These are phyloP conservation scores for Aspergillus olivimuriae DNA, from an alignment of 495 filamentous ascomycete genomes.

Conservation along the genomic window DNA sequence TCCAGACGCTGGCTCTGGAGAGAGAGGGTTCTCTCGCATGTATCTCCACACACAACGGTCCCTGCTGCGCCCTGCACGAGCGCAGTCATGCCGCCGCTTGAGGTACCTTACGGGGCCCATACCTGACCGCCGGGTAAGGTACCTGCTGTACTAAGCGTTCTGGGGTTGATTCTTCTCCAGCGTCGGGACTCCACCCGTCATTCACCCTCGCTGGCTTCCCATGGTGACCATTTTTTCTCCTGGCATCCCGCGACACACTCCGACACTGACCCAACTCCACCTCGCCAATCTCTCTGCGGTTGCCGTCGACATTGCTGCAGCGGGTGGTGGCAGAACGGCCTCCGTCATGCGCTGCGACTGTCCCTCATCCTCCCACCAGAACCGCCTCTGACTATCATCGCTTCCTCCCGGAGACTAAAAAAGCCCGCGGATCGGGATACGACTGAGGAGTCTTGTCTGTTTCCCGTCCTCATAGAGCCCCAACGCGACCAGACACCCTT, in stretches of 20 bases:
- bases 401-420: slow-evolving; percentile 9
- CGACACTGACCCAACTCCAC: too few species aligned
- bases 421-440: slow-evolving; percentile 6
- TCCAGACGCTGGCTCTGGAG: too few species aligned
- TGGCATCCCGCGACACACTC: not conserved
- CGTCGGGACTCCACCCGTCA: slow-evolving; percentile 14
- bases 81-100: too few species aligned
- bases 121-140: too few species aligned
- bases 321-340: slow-evolving; percentile 5
- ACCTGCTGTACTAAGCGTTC: slow-evolving; percentile 2
- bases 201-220: slow-evolving; percentile 11
- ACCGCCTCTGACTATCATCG: slow-evolving; percentile 10
- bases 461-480: too few species aligned
- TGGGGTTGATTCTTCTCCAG: slow-evolving; percentile 1
- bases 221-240: slow-evolving; percentile 3
- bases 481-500: too few species aligned
- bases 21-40: too few species aligned
- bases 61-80: too few species aligned
- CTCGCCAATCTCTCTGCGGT: too few species aligned
- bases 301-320: not conserved
- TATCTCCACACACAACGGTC: too few species aligned
- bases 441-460: slow-evolving; percentile 9
- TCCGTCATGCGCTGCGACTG: slow-evolving; percentile 20
- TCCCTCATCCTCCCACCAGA: slow-evolving; percentile 13
- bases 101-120: not conserved